These are phyloP conservation scores for Clonostachys rhizophaga DNA, from an alignment of 2,329 filamentous ascomycete genomes.

Conservation along the genomic window DNA sequence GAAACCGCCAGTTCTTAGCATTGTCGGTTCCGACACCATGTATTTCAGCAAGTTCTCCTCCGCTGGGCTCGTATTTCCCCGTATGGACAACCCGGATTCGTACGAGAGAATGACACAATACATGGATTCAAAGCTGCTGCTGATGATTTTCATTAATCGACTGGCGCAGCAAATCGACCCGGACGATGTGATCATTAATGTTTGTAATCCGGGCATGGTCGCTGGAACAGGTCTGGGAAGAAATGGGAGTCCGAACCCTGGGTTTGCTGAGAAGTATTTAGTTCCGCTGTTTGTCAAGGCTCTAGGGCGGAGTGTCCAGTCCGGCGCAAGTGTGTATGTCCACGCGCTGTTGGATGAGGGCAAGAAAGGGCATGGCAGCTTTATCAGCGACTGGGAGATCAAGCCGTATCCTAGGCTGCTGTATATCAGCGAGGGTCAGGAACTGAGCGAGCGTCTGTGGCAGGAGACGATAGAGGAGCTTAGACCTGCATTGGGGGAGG, in stretches of 20 bases:
- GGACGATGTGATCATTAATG: constrained; percentile 25
- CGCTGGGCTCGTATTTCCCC: constrained; percentile 14
- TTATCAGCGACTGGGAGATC: constrained; percentile 42
- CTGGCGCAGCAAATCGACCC: constrained; percentile 24
- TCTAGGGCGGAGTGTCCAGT: constrained; percentile 15
- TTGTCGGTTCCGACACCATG: constrained; percentile 18
- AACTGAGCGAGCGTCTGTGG: not conserved
- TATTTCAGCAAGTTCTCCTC: constrained; percentile 16
- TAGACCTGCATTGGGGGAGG: too few relatives aligned
- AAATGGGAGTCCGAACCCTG: constrained; percentile 1
- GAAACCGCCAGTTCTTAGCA: constrained; percentile 13
- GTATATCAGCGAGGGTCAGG: not conserved
- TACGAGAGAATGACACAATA: constrained; percentile 17
- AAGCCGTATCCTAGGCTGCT: constrained; percentile 19
- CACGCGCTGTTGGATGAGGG: constrained; percentile 40
- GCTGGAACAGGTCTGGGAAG: constrained; percentile 14
- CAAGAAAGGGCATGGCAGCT: constrained; percentile 44
- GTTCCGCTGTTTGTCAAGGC: not conserved
- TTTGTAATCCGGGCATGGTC: constrained; percentile 22
- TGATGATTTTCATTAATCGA: constrained; percentile 26
- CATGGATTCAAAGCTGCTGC: constrained; percentile 19
- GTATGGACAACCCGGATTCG: constrained; percentile 15
- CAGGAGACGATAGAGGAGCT: constrained; percentile 1
- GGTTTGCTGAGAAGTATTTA: not conserved
- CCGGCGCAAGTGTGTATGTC: constrained; percentile 39